phyloP scores from a whole-genome alignment of 371 early-diverging fungal species.

The Apophysomyces elegans region DNA sequence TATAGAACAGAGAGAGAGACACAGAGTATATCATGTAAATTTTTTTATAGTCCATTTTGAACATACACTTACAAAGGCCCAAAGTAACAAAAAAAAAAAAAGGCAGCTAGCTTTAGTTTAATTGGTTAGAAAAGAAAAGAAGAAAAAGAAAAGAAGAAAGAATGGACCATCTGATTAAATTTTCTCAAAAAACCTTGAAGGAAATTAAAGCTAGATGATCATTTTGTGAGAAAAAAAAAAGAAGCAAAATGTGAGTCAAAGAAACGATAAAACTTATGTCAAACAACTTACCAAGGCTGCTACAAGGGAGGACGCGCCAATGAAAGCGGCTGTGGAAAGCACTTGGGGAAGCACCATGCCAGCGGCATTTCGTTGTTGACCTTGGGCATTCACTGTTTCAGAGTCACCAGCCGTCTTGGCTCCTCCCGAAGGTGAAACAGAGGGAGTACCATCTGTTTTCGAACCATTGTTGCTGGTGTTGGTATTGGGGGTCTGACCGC shows the following conservation, averaged over 20 bases:
- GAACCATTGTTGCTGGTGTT: not conserved
- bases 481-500: not conserved
- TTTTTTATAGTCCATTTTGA: not conserved
- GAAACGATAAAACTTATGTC: not conserved
- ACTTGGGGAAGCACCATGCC: constrained; percentile 12
- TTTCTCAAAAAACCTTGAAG: not conserved
- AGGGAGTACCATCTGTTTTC: not conserved
- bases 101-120: not conserved
- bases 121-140: too few relatives aligned
- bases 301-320: not conserved
- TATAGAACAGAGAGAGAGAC: too few relatives aligned
- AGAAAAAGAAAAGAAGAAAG: too few relatives aligned
- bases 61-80: constrained; percentile 3
- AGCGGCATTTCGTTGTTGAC: not conserved
- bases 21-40: not conserved
- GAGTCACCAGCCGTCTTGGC: constrained; percentile 3
- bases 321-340: constrained; percentile 10
- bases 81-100: too few relatives aligned
- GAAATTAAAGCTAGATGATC: not conserved
- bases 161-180: too few relatives aligned
- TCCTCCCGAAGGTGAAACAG: constrained; percentile 4
- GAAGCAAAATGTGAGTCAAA: not conserved
- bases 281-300: constrained; percentile 2
- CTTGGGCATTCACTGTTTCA: not conserved
- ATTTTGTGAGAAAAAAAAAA: not conserved